Evolutionary conservation across 2,329 filamentous ascomycete species (phyloP), one percentile per base, ranked within the genome.

Genomic region (Epichloe uncinata): DNA sequence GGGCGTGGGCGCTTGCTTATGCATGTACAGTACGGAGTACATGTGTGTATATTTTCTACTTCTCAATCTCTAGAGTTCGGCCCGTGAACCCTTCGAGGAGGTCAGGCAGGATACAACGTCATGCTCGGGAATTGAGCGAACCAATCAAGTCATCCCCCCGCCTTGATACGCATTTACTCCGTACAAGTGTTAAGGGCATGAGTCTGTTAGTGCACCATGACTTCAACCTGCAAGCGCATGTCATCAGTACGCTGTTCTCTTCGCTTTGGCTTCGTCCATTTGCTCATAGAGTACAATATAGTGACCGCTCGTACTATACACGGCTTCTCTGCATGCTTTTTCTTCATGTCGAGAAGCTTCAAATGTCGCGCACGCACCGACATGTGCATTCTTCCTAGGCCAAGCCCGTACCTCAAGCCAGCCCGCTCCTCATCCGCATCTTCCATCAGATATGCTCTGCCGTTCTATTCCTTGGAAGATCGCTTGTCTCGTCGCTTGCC

Each of bases 401-500:
- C 26, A 11, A 30, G 8, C 26, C 26, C 26, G 26, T 30, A 30
- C 26, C 22, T 26, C 26, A 30, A 9, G 26, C 26, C 26, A 30
- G 26, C 26, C 9, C 26, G 26, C 26, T 11, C 26, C 26, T 30
- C 26, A 30, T 11, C 8, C 26, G 8, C 26, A 11, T 11, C 26
- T 30, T 30, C 9, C 3, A 4, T 30, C 26, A 30, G 26, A 30
- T 9, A n/a, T 34, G 16, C 37, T 20, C 33, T 13, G 15, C 18
- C 26, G 20, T 7, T 41, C 49, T 60, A 58, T 38, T 57, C 54
- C 59, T 58, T 66, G 41, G 61, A 58, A 37, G 63, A 59, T 56
- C 70, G 78, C 73, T 85, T 85, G 64, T 75, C 71, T 68, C 82
- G 82, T 62, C 90, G 81, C 75, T 91, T 94, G 69, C 91, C 91